These are phyloP conservation scores for Sporothrix humicola DNA, from an alignment of 2,329 filamentous ascomycete genomes.

Conservation along the genomic window DNA sequence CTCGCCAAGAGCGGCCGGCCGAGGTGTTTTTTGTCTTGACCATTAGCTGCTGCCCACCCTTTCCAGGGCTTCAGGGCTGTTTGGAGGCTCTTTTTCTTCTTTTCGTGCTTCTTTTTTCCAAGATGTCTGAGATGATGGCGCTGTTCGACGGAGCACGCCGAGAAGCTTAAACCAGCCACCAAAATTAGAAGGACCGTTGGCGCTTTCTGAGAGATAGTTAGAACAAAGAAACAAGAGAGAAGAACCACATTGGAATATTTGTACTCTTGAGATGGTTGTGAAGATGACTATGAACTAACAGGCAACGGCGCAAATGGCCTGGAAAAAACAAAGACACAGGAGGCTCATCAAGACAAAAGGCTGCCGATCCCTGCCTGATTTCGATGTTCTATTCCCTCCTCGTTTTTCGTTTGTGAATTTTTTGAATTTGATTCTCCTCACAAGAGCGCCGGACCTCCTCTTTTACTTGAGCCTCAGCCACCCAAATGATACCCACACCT, in stretches of 20 bases:
- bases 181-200: background rate
- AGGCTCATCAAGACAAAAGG: background rate
- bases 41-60: background rate
- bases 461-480: constrained; percentile 1
- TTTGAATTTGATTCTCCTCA: background rate
- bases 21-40: constrained; percentile 4
- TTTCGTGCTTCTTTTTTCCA: too few relatives aligned
- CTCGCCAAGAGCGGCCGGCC: constrained; percentile 5
- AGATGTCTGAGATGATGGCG: background rate
- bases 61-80: background rate
- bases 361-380: constrained; percentile 8
- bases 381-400: background rate
- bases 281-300: too few relatives aligned
- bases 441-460: background rate
- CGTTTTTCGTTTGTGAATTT: background rate
- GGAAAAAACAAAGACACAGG: constrained; percentile 12
- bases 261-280: too few relatives aligned
- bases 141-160: constrained; percentile 1
- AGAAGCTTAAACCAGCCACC: background rate
- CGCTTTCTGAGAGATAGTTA: background rate
- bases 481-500: background rate
- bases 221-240: constrained; percentile 5
- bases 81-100: background rate
- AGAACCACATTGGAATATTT: too few relatives aligned
- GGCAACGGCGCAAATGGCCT: background rate